Conservation (phyloP, 2,329 filamentous ascomycete species). For the Cercospora sp. region DNA sequence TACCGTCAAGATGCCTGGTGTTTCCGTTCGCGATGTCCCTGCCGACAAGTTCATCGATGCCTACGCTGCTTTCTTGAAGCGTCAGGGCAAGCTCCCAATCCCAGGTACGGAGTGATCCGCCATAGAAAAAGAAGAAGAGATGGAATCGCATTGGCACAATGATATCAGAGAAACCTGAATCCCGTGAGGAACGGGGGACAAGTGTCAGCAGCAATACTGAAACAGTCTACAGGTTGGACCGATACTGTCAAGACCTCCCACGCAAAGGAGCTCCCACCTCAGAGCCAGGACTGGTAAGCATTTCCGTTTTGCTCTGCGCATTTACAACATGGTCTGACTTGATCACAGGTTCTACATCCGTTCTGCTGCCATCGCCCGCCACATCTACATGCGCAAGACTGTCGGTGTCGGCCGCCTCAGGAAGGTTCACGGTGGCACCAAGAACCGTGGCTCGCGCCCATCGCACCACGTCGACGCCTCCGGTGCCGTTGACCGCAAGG, state of each 20-base stretch:
- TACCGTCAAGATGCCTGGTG: constrained; percentile 74
- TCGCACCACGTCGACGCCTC: constrained; percentile 94
- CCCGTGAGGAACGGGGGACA: constrained; percentile 54
- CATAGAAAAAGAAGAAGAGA: constrained; percentile 23
- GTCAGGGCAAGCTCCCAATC: constrained; percentile 88
- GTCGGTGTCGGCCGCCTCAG: constrained; percentile 97
- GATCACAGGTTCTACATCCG: constrained; percentile 68
- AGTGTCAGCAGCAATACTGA: constrained; percentile 45
- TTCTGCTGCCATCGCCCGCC: constrained; percentile 90
- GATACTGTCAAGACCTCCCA: constrained; percentile 98
- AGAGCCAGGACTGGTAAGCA: constrained; percentile 97
- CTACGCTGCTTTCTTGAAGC: constrained; percentile 89
- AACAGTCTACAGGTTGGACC: constrained; percentile 78
- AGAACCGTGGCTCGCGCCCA: constrained; percentile 93
- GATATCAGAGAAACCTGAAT: constrained; percentile 49
- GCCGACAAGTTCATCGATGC: constrained; percentile 86
- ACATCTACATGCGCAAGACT: constrained; percentile 99
- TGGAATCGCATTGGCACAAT: constrained; percentile 23
- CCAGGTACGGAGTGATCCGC: constrained; percentile 63
- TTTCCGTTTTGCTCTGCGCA: background rate
- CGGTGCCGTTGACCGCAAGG: constrained; percentile 94
- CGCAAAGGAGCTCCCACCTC: constrained; percentile 95
- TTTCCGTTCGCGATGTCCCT: constrained; percentile 83
- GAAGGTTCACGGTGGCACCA: constrained; percentile 85
- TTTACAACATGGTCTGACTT: background rate